These are phyloP conservation scores for Mimosa pudica DNA, from an alignment of 306 rosid species.

Conservation along the genomic window DNA sequence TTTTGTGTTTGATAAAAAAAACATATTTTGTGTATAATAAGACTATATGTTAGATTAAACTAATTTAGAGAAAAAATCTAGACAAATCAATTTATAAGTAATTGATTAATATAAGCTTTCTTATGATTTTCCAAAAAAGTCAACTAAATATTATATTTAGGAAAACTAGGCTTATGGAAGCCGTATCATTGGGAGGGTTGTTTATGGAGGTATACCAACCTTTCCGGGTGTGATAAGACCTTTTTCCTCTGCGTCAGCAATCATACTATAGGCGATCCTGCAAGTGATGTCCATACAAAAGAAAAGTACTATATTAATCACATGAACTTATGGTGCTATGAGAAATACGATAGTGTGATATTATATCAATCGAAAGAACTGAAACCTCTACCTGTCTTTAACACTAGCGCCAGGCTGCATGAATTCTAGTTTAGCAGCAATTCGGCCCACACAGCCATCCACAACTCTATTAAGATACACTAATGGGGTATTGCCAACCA, in stretches of 20 bases:
- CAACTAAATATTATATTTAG: no score
- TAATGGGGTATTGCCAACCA: slow-evolving; percentile 78
- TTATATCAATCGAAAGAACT: background rate
- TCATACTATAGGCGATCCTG: slow-evolving; percentile 85
- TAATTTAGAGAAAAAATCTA: no score
- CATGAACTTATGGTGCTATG: background rate
- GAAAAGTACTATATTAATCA: background rate
- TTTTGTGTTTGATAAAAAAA: no score
- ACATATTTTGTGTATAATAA: no score
- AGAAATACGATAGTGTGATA: slow-evolving; percentile 15
- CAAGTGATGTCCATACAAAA: slow-evolving; percentile 13
- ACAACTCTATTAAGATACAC: slow-evolving; percentile 65
- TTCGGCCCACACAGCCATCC: slow-evolving; percentile 73
- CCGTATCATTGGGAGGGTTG: background rate
- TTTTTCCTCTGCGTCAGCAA: slow-evolving; percentile 75
- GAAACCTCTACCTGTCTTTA: slow-evolving; percentile 60
- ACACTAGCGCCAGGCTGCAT: slow-evolving; percentile 85
- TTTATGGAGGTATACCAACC: slow-evolving; percentile 47
- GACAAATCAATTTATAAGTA: no score
- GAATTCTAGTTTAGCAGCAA: slow-evolving; percentile 74
- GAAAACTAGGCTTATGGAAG: background rate
- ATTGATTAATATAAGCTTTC: no score
- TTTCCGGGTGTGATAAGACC: slow-evolving; percentile 69
- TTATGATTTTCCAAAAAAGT: no score
- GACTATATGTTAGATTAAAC: no score